Evolutionary conservation across 2,329 filamentous ascomycete species (phyloP).

Genomic region (Parasarocladium wereldwijsianum): DNA sequence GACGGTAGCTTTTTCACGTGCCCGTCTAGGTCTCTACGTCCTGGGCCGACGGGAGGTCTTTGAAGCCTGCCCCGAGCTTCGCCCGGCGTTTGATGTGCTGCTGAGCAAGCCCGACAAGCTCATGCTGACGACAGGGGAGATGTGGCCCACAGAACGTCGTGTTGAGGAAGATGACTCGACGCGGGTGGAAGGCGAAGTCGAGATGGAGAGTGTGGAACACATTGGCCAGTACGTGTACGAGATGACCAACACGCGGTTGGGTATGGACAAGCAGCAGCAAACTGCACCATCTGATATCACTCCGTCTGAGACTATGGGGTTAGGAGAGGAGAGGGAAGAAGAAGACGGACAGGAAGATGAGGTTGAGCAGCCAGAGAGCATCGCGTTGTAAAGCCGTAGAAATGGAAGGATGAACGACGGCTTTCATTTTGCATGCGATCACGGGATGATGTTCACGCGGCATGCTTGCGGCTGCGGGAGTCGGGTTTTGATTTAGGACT

Average conservation of each 20-base stretch:
- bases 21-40: conserved; percentile 81
- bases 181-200: conserved; percentile 39
- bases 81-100: conserved; percentile 70
- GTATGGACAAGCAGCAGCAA: conserved; percentile 12
- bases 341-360: conserved; percentile 17
- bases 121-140: conserved; percentile 67
- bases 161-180: conserved; percentile 18
- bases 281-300: conserved; percentile 11
- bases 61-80: conserved; percentile 74
- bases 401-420: conserved; percentile 10
- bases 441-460: too few species aligned
- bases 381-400: conserved; percentile 22
- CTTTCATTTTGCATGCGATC: too few species aligned
- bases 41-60: conserved; percentile 81
- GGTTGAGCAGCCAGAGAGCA: conserved; percentile 15
- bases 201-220: conserved; percentile 88
- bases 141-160: conserved; percentile 56
- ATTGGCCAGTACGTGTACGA: conserved; percentile 91
- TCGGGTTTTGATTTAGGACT: too few species aligned
- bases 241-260: conserved; percentile 59
- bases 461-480: too few species aligned
- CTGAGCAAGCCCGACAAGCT: conserved; percentile 69
- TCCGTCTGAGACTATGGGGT: too few species aligned
- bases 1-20: conserved; percentile 87
- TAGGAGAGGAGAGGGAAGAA: conserved; percentile 16